Evolutionary conservation across 2,329 filamentous ascomycete species (phyloP), one percentile per base, ranked within the genome.

Genomic region (Colletotrichum zoysiae): DNA sequence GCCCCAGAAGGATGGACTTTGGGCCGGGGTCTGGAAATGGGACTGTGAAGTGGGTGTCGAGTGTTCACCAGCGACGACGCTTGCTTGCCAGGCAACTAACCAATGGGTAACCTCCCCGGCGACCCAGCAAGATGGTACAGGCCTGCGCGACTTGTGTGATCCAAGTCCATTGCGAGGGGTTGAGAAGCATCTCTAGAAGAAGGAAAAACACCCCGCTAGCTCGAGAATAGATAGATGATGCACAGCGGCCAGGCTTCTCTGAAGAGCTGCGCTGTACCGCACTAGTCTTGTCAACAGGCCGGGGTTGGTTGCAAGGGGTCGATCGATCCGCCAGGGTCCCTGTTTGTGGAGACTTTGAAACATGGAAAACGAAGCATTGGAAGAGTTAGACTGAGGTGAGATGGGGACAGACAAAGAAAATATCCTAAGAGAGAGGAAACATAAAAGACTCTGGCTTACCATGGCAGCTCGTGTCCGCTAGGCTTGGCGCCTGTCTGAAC

Each of bases 91-190:
- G 59, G 18, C 53, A n/a, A 46, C 44, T 18, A 60, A 46, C 65
- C 65, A 64, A 71, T 69, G 55, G 69, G 65, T 65, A 64, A 60
- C 35, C 23, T 69, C 65, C 69, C 69, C 69, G 69, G 69, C 16
- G 69, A 60, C 69, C 69, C 69, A 71, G 38, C 30, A 64, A 66
- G 42, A 56, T 50, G 69, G 69, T 67, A 56, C 40, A 18, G 67
- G 42, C 56, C 55, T 71, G 59, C 53, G 53, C 64, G 69, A 59
- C 65, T 56, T 64, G 38, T 51, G 50, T 51, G 69, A 69, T 69
- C 59, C 35, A 38, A 56, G 59, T 53, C 26, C 58, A 64, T 69
- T 26, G 23, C 38, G 23, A 38, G 23, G 40, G 69, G 53, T 64
- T 64, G 69, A 69, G 57, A 33, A 69, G 26, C 58, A 69, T 63